These are phyloP conservation scores for Periglandula ipomoeae DNA, from an alignment of 2,329 filamentous ascomycete genomes.

Conservation along the genomic window DNA sequence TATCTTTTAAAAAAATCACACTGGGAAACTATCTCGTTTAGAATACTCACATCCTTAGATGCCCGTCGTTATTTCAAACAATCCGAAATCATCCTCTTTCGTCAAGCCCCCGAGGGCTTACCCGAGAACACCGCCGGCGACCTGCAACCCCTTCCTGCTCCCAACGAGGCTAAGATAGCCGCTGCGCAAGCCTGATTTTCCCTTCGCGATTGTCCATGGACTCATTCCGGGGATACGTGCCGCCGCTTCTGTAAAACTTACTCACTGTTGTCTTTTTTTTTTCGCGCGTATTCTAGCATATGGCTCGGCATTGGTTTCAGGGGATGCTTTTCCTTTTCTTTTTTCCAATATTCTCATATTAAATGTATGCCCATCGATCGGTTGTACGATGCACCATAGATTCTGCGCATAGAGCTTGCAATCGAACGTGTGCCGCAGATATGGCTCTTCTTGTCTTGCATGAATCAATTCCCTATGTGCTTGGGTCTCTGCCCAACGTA, in stretches of 20 bases:
- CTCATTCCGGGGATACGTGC: background rate
- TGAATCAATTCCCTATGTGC: constrained; percentile 6
- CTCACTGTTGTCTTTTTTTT: constrained; percentile 6
- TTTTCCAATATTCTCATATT: background rate
- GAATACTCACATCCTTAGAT: constrained; percentile 41
- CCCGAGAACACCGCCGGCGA: constrained; percentile 22
- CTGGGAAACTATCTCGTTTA: too few species aligned
- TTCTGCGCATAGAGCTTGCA: background rate
- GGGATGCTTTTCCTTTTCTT: background rate
- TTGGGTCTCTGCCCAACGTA: constrained; percentile 16
- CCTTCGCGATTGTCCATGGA: background rate
- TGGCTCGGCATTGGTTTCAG: constrained; percentile 27
- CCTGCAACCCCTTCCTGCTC: constrained; percentile 30
- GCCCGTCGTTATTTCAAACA: constrained; percentile 98
- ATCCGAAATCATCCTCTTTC: constrained; percentile 93
- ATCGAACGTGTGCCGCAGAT: background rate
- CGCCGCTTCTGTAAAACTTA: background rate
- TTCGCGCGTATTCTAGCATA: constrained; percentile 26
- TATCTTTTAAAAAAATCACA: background rate
- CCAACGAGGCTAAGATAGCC: constrained; percentile 37
- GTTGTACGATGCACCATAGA: background rate
- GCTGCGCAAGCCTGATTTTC: constrained; percentile 21
- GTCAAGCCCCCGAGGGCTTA: constrained; percentile 58
- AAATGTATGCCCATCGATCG: background rate
- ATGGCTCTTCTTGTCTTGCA: constrained; percentile 15